A percentile compares a stretch with the other conserved stretches of the same genome.
These are phyloP conservation scores for Polytolypa hystricis DNA, from an alignment of 2,329 filamentous ascomycete genomes.

Conservation along the genomic window DNA sequence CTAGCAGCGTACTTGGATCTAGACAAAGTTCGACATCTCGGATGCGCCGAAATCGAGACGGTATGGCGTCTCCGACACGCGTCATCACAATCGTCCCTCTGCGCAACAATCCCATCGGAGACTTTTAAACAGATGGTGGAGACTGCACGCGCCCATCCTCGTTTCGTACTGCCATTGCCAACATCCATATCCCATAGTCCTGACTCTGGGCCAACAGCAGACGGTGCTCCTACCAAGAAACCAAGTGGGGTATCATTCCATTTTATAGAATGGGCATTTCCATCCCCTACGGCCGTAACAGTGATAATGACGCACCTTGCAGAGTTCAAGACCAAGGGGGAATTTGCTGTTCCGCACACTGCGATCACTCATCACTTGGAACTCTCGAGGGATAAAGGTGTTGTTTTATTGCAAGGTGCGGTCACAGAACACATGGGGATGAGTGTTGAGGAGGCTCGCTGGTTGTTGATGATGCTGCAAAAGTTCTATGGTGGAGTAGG, in stretches of 20 bases:
- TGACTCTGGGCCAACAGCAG: too few species aligned
- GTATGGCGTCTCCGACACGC: conserved; percentile 78
- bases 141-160: conserved; percentile 57
- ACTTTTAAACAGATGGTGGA: conserved; percentile 57
- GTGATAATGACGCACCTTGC: conserved; percentile 81
- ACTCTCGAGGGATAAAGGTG: conserved; percentile 51
- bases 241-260: conserved; percentile 50
- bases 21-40: conserved; percentile 55
- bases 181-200: too few species aligned
- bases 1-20: conserved; percentile 59
- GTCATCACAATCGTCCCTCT: conserved; percentile 54
- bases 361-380: conserved; percentile 81
- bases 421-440: conserved; percentile 61
- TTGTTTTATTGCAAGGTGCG: conserved; percentile 70
- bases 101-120: conserved; percentile 57
- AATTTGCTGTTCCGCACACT: conserved; percentile 76
- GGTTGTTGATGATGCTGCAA: conserved; percentile 75
- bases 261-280: conserved; percentile 82
- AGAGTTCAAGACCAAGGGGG: conserved; percentile 73
- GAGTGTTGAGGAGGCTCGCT: conserved; percentile 61
- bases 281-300: conserved; percentile 47
- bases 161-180: conserved; percentile 73
- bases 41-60: conserved; percentile 61
- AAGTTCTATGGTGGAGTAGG: conserved; percentile 60
- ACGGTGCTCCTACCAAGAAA: too few species aligned